Conservation (phyloP, 2,329 filamentous ascomycete genomes). For the Penicillium sp. region DNA sequence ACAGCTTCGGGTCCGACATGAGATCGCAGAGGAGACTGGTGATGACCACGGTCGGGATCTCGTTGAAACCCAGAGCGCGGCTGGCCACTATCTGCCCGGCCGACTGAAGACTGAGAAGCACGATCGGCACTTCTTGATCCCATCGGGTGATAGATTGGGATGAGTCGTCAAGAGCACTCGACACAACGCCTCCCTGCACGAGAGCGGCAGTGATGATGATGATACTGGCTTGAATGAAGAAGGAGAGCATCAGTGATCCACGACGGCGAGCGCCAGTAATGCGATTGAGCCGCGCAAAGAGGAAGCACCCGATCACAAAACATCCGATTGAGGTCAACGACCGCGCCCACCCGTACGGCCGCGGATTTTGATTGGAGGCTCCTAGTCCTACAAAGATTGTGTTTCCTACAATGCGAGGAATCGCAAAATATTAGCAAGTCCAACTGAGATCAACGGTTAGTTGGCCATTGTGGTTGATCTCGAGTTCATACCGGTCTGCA, state of each 20-base stretch:
- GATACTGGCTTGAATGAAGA: constrained; percentile 34
- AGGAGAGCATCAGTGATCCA: constrained; percentile 33
- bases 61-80: constrained; percentile 33
- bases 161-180: constrained; percentile 19
- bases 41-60: constrained; percentile 39
- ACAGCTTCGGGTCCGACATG: constrained; percentile 35
- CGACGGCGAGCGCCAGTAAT: constrained; percentile 29
- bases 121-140: constrained; percentile 35
- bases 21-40: constrained; percentile 39
- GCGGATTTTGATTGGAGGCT: constrained; percentile 45
- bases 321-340: constrained; percentile 51
- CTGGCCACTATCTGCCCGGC: constrained; percentile 38
- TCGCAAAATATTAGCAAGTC: neutral
- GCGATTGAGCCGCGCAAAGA: constrained; percentile 44
- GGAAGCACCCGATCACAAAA: constrained; percentile 47
- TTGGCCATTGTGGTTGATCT: neutral
- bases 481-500: constrained; percentile 37
- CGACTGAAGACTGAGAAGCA: constrained; percentile 36
- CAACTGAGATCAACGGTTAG: neutral
- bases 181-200: constrained; percentile 31
- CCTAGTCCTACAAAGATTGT: constrained; percentile 51
- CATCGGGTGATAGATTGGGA: constrained; percentile 16
- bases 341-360: constrained; percentile 49
- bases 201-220: constrained; percentile 35
- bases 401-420: constrained; percentile 36